phyloP scores from a whole-genome alignment of 345 rosid genomes.

The Corchorus olitorius region DNA sequence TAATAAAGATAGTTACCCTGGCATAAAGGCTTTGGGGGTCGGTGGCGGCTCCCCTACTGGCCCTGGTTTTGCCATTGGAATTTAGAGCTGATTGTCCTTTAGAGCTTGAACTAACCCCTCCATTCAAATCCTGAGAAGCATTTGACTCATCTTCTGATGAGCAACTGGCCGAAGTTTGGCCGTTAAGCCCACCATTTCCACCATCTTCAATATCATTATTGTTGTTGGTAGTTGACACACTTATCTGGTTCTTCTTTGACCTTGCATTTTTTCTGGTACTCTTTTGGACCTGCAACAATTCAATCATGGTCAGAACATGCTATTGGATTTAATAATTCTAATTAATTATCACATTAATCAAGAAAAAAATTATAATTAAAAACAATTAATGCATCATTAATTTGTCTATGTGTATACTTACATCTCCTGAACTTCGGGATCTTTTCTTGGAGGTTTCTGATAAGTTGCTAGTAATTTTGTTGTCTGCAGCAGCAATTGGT shows the following conservation, averaged over 20 bases:
- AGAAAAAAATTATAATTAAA: neutral
- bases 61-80: conserved; percentile 69
- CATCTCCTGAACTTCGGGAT: conserved; percentile 43
- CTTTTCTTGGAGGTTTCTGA: conserved; percentile 57
- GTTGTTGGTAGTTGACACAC: conserved; percentile 28
- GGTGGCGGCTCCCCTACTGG: conserved; percentile 73
- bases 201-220: no score
- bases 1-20: conserved; percentile 45
- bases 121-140: conserved; percentile 43
- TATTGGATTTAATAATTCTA: neutral
- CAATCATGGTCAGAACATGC: conserved; percentile 13
- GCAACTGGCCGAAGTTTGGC: conserved; percentile 46
- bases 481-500: conserved; percentile 22
- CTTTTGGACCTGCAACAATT: conserved; percentile 39
- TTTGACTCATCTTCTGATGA: conserved; percentile 60
- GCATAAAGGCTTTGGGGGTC: conserved; percentile 90
- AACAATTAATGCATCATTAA: neutral
- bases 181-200: conserved; percentile 33
- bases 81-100: conserved; percentile 45
- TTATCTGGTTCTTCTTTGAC: conserved; percentile 41
- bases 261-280: conserved; percentile 39
- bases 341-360: neutral
- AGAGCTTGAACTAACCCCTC: conserved; percentile 41
- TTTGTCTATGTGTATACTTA: conserved; percentile 36
- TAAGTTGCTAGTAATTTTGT: conserved; percentile 28